Evolutionary conservation across 768 basidiomycete species (phyloP), one percentile per base, ranked within the genome.

Genomic region (Rubroboletus pulcherrimus): DNA sequence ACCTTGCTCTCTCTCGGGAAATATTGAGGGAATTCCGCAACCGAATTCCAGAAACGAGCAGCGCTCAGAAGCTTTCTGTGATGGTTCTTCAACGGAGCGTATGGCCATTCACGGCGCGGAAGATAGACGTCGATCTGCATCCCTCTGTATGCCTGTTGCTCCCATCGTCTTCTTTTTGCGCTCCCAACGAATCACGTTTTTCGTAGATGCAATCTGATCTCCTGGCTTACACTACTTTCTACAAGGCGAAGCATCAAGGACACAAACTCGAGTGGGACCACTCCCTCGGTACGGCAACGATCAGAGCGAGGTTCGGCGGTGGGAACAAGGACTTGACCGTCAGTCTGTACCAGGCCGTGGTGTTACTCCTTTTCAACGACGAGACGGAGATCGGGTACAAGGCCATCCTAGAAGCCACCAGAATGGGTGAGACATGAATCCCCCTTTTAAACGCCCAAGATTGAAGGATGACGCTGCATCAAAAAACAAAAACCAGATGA

Each of bases 61-160:
- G 73, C 0, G 77, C 75, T 6, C 75, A 73, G 54, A 84, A 80
- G 58, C 73, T 94, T 35, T 80, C 78, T 34, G 89, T 86, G 12
- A 87, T 90, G 82, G 85, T 96, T 10, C 77, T 97, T n/a, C 88
- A 93, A 62, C 83, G 83, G 42, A 92, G 91, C 47, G 85, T 87
- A 42, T 97, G 94, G 94, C 94, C 93, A 6, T 91, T 91, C 64
- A 70, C 80, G 5, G 73, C 76, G 7, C 80, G 78, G 55, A 78
- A 78, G 56, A 69, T 72, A 8, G 77, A 72, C 17, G 70, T 86
- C 29, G 77, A 79, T 55, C 70, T 92, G 0, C 84, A 86, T 8
- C 73, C 72, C 5, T 66, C 67, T 33, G 86, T 87, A 67, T 19
- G 81, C 66, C 37, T 29, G 53, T 37, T 47, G 34, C 42, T 49